phyloP scores from a whole-genome alignment of 768 basidiomycete species.

The Hericium erinaceus region DNA sequence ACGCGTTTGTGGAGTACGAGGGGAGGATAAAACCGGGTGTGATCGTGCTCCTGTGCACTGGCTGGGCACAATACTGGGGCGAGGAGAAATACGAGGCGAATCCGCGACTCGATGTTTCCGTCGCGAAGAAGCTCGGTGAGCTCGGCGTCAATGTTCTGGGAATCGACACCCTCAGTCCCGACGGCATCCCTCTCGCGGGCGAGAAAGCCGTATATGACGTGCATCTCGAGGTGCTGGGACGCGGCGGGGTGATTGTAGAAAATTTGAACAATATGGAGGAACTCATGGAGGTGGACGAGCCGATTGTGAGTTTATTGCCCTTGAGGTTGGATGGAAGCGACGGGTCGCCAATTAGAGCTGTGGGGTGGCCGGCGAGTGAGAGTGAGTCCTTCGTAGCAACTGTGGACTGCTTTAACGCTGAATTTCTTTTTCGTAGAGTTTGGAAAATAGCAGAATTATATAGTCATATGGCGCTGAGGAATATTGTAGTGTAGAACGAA shows the following conservation, averaged over 20 bases:
- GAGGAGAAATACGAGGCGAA: conserved; percentile 46
- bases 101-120: conserved; percentile 49
- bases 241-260: conserved; percentile 58
- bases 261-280: conserved; percentile 50
- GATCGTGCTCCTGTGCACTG: conserved; percentile 54
- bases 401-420: not conserved
- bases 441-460: too few relatives aligned
- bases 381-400: not conserved
- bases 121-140: conserved; percentile 39
- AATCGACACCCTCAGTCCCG: conserved; percentile 58
- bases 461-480: not conserved
- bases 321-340: conserved; percentile 50
- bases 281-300: conserved; percentile 25
- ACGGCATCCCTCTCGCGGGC: conserved; percentile 32
- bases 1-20: conserved; percentile 29
- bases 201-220: conserved; percentile 30
- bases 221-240: conserved; percentile 53
- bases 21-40: conserved; percentile 29
- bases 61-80: conserved; percentile 54
- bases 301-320: conserved; percentile 48
- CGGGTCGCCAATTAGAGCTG: conserved; percentile 65
- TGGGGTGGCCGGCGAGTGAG: conserved; percentile 33
- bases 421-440: too few relatives aligned
- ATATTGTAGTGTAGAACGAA: not conserved
- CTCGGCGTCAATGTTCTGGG: conserved; percentile 51